Percentiles rank a stretch among this genome's conserved stretches.
These are phyloP conservation scores for Boeremia lycopersici DNA, from an alignment of 2,329 filamentous ascomycete species.

Conservation along the genomic window DNA sequence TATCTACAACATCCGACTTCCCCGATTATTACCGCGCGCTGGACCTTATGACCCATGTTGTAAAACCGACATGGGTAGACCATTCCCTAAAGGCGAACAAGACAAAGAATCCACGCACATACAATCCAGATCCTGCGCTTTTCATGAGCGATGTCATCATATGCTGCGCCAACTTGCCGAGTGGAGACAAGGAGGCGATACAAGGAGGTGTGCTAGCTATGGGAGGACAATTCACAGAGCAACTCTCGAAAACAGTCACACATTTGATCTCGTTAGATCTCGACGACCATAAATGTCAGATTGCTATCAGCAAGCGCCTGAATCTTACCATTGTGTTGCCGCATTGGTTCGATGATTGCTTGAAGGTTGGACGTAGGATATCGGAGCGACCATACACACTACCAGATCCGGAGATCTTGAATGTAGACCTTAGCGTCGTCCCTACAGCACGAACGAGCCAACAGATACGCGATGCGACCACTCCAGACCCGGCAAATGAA, in stretches of 20 bases:
- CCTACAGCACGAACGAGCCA: constrained; percentile 56
- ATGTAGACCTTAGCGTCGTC: constrained; percentile 32
- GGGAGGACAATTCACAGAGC: constrained; percentile 79
- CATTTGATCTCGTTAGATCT: constrained; percentile 85
- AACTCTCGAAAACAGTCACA: constrained; percentile 76
- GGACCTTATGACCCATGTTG: constrained; percentile 80
- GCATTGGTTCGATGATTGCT: constrained; percentile 97
- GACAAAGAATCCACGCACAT: constrained; percentile 78
- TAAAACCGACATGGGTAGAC: constrained; percentile 81
- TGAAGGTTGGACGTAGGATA: constrained; percentile 90
- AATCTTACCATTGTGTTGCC: constrained; percentile 85
- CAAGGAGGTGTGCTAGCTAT: constrained; percentile 86
- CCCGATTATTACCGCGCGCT: constrained; percentile 79
- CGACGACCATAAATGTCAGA: constrained; percentile 72
- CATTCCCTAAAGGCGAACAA: constrained; percentile 72
- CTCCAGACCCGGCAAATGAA: constrained; percentile 37
- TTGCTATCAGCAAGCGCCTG: constrained; percentile 68
- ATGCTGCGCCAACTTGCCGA: constrained; percentile 81
- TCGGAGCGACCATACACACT: constrained; percentile 85
- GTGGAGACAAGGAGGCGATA: constrained; percentile 89
- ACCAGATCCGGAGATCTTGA: constrained; percentile 82
- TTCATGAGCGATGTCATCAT: constrained; percentile 87
- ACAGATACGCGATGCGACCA: constrained; percentile 42
- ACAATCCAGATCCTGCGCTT: constrained; percentile 86
- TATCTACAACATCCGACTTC: constrained; percentile 85